phyloP scores from a whole-genome alignment of 352 stramenopile genomes.

The Phytophthora macrochlamydospora region DNA sequence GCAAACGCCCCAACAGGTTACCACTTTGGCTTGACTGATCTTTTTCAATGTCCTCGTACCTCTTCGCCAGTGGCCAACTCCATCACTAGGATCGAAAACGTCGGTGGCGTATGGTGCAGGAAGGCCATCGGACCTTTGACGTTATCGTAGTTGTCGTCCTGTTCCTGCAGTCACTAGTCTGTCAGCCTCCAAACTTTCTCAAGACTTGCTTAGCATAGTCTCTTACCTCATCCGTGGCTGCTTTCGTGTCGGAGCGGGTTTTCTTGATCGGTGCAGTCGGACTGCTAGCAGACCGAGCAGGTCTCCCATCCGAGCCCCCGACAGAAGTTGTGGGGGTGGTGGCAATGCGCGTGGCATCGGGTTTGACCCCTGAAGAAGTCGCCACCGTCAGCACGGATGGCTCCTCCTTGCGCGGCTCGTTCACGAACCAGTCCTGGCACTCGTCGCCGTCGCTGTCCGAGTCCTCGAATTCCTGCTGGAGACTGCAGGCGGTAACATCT shows the following conservation, averaged over 20 bases:
- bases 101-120: conserved; percentile 61
- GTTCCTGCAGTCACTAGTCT: conserved; percentile 16
- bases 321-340: conserved; percentile 4
- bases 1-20: background rate
- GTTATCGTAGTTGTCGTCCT: conserved; percentile 36
- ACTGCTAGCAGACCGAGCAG: conserved; percentile 21
- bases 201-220: background rate
- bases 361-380: conserved; percentile 23
- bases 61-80: conserved; percentile 53
- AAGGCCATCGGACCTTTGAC: conserved; percentile 57
- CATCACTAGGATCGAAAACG: conserved; percentile 72
- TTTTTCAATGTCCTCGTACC: conserved; percentile 15
- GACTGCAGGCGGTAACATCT: conserved; percentile 18
- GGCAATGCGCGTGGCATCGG: conserved; percentile 16
- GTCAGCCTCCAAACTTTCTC: background rate
- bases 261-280: conserved; percentile 23
- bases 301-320: background rate
- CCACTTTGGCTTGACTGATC: too few species aligned
- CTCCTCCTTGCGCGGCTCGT: conserved; percentile 55
- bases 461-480: conserved; percentile 73
- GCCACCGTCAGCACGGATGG: conserved; percentile 31
- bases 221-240: conserved; percentile 27
- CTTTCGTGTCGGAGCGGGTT: conserved; percentile 22
- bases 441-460: conserved; percentile 63
- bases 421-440: conserved; percentile 85